These are phyloP conservation scores for Torulaspora franciscae DNA, from an alignment of 805 yeast species.

Conservation along the genomic window DNA sequence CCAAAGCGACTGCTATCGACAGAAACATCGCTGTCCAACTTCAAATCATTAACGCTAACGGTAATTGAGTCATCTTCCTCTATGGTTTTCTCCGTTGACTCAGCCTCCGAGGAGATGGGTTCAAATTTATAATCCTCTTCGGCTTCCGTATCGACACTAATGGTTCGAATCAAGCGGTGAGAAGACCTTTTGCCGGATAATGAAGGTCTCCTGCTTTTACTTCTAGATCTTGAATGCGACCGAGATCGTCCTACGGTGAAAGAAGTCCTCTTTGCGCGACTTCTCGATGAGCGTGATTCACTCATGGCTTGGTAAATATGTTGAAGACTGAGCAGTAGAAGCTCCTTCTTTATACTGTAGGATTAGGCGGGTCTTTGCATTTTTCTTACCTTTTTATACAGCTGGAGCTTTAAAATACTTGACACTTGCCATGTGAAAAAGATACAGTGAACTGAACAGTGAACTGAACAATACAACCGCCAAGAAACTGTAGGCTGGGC, in stretches of 20 bases:
- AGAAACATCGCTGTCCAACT: slow-evolving; percentile 7
- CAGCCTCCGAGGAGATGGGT: slow-evolving; percentile 3
- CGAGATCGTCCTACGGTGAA: slow-evolving; percentile 15
- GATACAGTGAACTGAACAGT: neutral
- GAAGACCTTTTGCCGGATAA: slow-evolving; percentile 28
- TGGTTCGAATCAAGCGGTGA: slow-evolving; percentile 29
- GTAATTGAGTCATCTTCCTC: slow-evolving; percentile 8
- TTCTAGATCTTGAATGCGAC: slow-evolving; percentile 40
- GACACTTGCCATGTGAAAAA: slow-evolving; percentile 8
- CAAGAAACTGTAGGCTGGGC: neutral
- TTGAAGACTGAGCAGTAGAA: neutral
- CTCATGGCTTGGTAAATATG: slow-evolving; percentile 3
- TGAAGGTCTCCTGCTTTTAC: slow-evolving; percentile 35
- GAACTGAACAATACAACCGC: neutral
- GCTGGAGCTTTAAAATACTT: neutral
- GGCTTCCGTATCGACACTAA: slow-evolving; percentile 25
- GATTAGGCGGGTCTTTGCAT: neutral
- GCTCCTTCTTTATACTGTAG: neutral
- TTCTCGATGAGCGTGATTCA: slow-evolving; percentile 12
- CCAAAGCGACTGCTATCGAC: neutral
- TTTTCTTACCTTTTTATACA: neutral
- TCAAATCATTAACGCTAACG: slow-evolving; percentile 6
- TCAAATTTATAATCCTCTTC: slow-evolving; percentile 8
- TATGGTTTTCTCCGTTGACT: slow-evolving; percentile 6
- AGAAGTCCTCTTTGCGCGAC: slow-evolving; percentile 9